Percentiles rank a stretch among this genome's conserved stretches.
These are phyloP conservation scores for Dothideomycetes sp. DNA, from an alignment of 2,329 filamentous ascomycete genomes.

Conservation along the genomic window DNA sequence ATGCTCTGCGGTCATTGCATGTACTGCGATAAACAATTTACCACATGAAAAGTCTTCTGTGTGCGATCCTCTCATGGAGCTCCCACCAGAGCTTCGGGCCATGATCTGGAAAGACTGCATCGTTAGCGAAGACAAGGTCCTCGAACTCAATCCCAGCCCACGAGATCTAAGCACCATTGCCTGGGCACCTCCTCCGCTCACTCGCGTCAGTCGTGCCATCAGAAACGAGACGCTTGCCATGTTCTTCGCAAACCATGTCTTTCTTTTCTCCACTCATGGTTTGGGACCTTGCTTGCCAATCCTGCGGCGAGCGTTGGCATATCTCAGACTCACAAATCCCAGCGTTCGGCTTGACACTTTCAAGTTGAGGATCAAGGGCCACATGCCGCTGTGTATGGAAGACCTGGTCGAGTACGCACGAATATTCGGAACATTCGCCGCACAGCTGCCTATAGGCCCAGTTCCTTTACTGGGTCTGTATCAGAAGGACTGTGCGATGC, in stretches of 20 bases:
- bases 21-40: no score
- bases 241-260: background rate
- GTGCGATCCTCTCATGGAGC: background rate
- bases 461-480: background rate
- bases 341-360: background rate
- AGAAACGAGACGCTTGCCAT: background rate
- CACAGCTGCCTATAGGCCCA: background rate
- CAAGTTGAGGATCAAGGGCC: background rate
- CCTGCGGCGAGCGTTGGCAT: background rate
- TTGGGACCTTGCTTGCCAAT: background rate
- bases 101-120: background rate
- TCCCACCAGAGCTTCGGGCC: background rate
- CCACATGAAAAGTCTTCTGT: no score
- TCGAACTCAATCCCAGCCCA: background rate
- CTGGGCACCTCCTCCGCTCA: background rate
- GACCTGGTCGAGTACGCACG: background rate
- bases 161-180: background rate
- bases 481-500: background rate
- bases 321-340: background rate
- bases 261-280: background rate
- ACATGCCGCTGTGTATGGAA: background rate
- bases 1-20: no score
- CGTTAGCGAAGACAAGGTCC: background rate
- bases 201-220: background rate
- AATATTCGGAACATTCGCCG: background rate